Conservation (phyloP, 2,329 filamentous ascomycete species). For the Bipolaris victoriae region DNA sequence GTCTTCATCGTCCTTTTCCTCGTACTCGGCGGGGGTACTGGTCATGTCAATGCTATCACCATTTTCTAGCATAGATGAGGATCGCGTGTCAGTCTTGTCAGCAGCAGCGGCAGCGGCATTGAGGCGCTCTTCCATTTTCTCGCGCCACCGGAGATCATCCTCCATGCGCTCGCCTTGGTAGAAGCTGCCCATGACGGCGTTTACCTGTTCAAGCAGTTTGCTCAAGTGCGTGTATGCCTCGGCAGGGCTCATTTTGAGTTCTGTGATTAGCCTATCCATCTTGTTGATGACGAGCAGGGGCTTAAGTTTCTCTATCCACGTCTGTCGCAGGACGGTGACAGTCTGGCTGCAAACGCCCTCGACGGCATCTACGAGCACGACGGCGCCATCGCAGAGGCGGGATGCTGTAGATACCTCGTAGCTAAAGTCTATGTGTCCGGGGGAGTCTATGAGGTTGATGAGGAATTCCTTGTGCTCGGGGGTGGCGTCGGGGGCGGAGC, state of each 20-base stretch:
- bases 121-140: conserved; percentile 85
- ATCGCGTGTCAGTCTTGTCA: conserved; percentile 63
- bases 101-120: conserved; percentile 72
- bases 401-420: conserved; percentile 97
- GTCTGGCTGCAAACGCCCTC: conserved; percentile 99
- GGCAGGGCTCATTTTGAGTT: conserved; percentile 87
- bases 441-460: conserved; percentile 97
- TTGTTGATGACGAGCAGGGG: conserved; percentile 97
- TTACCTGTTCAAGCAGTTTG: conserved; percentile 92
- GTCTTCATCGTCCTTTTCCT: conserved; percentile 94
- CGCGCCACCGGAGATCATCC: conserved; percentile 94
- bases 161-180: conserved; percentile 99
- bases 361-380: conserved; percentile 94
- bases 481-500: conserved; percentile 68
- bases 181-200: conserved; percentile 95
- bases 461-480: conserved; percentile 86
- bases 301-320: conserved; percentile 94
- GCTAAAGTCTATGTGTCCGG: conserved; percentile 98
- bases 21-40: conserved; percentile 66
- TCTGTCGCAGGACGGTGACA: conserved; percentile 91
- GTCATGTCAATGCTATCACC: conserved; percentile 59
- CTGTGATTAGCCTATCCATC: conserved; percentile 92
- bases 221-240: conserved; percentile 90
- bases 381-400: conserved; percentile 88
- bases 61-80: conserved; percentile 57